These are phyloP conservation scores for Penicillium simplicissimum DNA, from an alignment of 495 filamentous ascomycete species.

Conservation along the genomic window DNA sequence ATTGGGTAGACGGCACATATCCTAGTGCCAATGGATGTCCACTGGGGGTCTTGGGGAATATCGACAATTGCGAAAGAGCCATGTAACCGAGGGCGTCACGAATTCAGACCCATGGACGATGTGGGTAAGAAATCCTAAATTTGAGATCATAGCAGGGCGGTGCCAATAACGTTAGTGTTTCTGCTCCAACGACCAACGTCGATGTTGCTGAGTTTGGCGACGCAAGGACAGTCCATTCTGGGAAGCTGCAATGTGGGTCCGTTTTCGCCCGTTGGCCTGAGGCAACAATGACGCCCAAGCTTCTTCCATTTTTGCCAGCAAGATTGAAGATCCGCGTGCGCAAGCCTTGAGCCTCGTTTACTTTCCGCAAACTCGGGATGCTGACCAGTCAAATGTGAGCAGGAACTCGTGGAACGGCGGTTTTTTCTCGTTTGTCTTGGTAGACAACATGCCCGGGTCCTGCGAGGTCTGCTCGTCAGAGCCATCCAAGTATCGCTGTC, in stretches of 20 bases:
- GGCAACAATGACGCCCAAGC: background rate
- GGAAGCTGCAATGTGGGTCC: background rate
- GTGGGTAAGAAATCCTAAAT: no score
- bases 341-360: background rate
- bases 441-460: conserved; percentile 31
- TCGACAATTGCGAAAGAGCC: background rate
- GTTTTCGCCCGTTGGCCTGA: background rate
- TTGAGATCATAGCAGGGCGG: background rate
- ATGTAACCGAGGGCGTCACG: background rate
- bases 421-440: background rate
- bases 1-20: conserved; percentile 33
- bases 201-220: background rate
- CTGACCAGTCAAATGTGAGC: conserved; percentile 15
- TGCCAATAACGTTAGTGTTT: background rate
- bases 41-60: background rate
- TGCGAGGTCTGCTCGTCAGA: conserved; percentile 63
- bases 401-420: background rate
- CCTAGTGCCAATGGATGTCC: background rate
- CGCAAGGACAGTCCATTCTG: background rate
- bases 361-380: background rate
- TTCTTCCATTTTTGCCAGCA: conserved; percentile 6
- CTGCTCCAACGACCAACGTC: background rate
- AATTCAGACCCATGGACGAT: background rate
- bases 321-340: background rate
- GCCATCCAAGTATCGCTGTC: conserved; percentile 65